Percentiles rank a stretch among this genome's conserved stretches.
Evolutionary conservation across 192 early-diverging fungal genomes (phyloP).

Genomic region (Rhizoclosmatium globosum): DNA sequence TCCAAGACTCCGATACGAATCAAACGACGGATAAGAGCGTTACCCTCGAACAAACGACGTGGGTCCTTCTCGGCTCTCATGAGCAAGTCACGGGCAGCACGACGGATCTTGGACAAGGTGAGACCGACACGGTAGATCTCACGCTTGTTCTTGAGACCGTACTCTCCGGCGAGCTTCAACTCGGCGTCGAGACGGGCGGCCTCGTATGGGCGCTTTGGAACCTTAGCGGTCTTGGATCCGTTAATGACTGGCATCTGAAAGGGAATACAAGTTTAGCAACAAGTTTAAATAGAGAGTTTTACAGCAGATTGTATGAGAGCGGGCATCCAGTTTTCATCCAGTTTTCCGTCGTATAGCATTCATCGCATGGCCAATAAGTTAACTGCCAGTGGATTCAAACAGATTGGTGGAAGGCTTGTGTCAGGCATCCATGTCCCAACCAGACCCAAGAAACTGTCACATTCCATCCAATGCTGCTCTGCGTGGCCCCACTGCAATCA

Average conservation of each 20-base stretch:
- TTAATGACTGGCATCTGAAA: constrained; percentile 34
- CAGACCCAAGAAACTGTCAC: too few relatives aligned
- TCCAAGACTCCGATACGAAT: constrained; percentile 98
- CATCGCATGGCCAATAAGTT: too few relatives aligned
- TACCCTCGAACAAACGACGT: constrained; percentile 98
- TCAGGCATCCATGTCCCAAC: too few relatives aligned
- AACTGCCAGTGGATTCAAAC: too few relatives aligned
- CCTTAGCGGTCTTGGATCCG: constrained; percentile 52
- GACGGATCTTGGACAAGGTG: constrained; percentile 99
- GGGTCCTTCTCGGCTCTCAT: constrained; percentile 97
- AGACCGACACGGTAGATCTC: constrained; percentile 98
- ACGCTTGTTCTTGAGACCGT: constrained; percentile 98
- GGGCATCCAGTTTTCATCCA: too few relatives aligned
- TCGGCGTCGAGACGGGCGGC: constrained; percentile 91
- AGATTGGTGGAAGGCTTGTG: too few relatives aligned
- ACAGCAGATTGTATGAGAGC: too few relatives aligned
- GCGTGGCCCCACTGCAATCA: too few relatives aligned
- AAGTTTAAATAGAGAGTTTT: too few relatives aligned
- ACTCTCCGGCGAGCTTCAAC: constrained; percentile 95
- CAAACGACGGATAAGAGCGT: constrained; percentile 97
- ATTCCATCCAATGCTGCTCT: too few relatives aligned
- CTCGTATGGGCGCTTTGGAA: constrained; percentile 96
- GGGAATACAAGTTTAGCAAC: neutral
- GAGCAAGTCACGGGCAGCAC: constrained; percentile 99
- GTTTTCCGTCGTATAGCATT: too few relatives aligned